phyloP scores from a whole-genome alignment of 441 rosid species.

The Eutrema salsugineum region DNA sequence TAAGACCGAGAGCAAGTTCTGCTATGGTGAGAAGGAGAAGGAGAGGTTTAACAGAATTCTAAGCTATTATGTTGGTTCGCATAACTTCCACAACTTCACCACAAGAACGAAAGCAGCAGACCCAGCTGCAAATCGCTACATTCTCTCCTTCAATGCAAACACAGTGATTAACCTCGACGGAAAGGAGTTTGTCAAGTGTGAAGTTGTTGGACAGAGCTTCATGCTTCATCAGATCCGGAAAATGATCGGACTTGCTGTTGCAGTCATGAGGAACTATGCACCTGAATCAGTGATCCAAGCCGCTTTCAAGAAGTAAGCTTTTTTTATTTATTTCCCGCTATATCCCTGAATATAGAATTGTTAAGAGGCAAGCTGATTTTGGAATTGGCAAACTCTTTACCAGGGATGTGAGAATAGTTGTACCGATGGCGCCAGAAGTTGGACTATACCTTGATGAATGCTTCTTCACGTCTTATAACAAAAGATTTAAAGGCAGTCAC shows the following conservation, averaged over 20 bases:
- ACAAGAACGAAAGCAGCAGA: constrained; percentile 89
- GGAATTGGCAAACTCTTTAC: neutral
- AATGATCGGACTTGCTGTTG: constrained; percentile 91
- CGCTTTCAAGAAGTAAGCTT: constrained; percentile 68
- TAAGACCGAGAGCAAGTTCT: constrained; percentile 31
- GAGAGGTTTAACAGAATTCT: constrained; percentile 79
- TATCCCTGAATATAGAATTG: neutral
- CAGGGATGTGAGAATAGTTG: constrained; percentile 68
- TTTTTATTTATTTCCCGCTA: neutral
- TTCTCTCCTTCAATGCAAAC: constrained; percentile 65
- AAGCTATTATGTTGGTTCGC: constrained; percentile 70
- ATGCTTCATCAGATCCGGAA: constrained; percentile 99
- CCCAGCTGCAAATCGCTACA: constrained; percentile 74
- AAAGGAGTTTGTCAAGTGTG: constrained; percentile 86
- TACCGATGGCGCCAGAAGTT: constrained; percentile 95
- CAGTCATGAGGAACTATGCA: constrained; percentile 79
- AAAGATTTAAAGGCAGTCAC: constrained; percentile 78
- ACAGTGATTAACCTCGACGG: constrained; percentile 55
- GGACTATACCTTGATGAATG: constrained; percentile 96
- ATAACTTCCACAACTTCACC: constrained; percentile 94
- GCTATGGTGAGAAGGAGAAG: constrained; percentile 66
- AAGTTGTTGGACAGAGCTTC: constrained; percentile 96
- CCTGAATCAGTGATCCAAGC: constrained; percentile 63
- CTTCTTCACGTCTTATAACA: constrained; percentile 73
- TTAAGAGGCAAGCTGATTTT: neutral